A percentile compares a stretch with the other conserved stretches of the same genome.
Conservation (phyloP, 371 early-diverging fungal genomes). For the Mucor lusitanicus region DNA sequence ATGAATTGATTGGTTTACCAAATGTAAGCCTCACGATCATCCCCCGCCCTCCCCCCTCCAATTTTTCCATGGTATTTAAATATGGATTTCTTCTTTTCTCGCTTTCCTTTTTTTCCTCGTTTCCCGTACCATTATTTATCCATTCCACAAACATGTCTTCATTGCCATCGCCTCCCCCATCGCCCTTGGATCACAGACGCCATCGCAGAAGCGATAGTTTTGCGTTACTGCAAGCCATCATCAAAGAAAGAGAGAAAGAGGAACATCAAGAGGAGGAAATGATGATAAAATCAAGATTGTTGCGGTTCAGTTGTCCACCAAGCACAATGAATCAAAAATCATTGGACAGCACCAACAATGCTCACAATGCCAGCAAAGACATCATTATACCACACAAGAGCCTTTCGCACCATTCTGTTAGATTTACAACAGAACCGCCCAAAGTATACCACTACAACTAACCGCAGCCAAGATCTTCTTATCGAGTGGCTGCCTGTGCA, state of each 20-base stretch:
- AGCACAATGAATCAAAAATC: not conserved
- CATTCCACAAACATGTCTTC: conserved; percentile 6
- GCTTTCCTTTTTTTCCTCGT: conserved; percentile 5
- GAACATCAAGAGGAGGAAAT: conserved; percentile 36
- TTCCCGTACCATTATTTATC: conserved; percentile 1
- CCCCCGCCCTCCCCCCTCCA: not conserved
- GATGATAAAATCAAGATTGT: conserved; percentile 17
- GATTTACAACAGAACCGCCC: conserved; percentile 43
- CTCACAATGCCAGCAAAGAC: not conserved
- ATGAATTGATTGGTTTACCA: conserved; percentile 21
- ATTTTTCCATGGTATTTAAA: not conserved
- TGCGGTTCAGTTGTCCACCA: conserved; percentile 11
- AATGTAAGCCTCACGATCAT: not conserved
- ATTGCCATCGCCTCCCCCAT: conserved; percentile 26
- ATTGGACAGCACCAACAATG: not conserved
- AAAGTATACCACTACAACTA: conserved; percentile 30
- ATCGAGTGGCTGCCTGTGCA: no score
- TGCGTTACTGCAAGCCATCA: conserved; percentile 37
- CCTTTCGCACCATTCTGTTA: conserved; percentile 35
- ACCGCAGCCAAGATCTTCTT: not conserved
- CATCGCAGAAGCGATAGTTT: conserved; percentile 43
- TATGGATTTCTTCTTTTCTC: not conserved
- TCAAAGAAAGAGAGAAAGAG: conserved; percentile 37
- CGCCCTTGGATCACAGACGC: conserved; percentile 14
- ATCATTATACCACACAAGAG: conserved; percentile 21